phyloP scores from a whole-genome alignment of 495 filamentous ascomycete genomes.

The Jackrogersella multiformis region DNA sequence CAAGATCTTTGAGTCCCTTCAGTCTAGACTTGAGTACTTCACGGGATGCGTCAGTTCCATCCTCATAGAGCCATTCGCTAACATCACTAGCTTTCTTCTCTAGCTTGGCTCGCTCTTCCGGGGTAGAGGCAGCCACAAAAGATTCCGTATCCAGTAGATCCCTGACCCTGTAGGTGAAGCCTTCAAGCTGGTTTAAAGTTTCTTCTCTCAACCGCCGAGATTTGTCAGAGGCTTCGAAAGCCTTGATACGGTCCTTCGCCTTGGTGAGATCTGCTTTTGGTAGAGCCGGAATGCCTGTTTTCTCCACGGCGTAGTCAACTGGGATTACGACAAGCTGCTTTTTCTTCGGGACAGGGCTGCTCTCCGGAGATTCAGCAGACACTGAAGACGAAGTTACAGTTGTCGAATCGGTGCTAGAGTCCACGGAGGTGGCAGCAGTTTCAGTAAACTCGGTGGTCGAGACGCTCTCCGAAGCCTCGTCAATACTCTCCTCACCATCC shows the following conservation, averaged over 20 bases:
- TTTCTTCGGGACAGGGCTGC: constrained; percentile 59
- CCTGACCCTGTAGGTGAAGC: constrained; percentile 88
- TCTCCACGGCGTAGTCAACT: constrained; percentile 68
- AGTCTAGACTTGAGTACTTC: constrained; percentile 76
- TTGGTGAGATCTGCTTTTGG: constrained; percentile 67
- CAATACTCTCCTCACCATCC: constrained; percentile 64
- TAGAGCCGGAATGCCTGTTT: constrained; percentile 67
- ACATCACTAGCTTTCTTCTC: constrained; percentile 70
- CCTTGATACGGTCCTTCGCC: constrained; percentile 75
- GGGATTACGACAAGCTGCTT: constrained; percentile 77
- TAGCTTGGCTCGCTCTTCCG: constrained; percentile 67
- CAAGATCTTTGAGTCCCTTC: constrained; percentile 74
- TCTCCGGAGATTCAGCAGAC: constrained; percentile 52
- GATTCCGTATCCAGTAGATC: constrained; percentile 80
- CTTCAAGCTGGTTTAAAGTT: constrained; percentile 88
- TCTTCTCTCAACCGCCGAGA: constrained; percentile 83
- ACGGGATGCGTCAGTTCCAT: constrained; percentile 77
- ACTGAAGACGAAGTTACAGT: constrained; percentile 59
- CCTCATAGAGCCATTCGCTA: constrained; percentile 90
- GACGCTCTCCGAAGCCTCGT: constrained; percentile 60
- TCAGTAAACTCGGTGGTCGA: constrained; percentile 50
- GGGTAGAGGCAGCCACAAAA: constrained; percentile 75
- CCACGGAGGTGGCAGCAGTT: constrained; percentile 45
- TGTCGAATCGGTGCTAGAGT: constrained; percentile 55
- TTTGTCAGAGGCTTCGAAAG: constrained; percentile 85